Evolutionary conservation across 2,329 filamentous ascomycete genomes (phyloP).

Genomic region (Alternaria rosae): DNA sequence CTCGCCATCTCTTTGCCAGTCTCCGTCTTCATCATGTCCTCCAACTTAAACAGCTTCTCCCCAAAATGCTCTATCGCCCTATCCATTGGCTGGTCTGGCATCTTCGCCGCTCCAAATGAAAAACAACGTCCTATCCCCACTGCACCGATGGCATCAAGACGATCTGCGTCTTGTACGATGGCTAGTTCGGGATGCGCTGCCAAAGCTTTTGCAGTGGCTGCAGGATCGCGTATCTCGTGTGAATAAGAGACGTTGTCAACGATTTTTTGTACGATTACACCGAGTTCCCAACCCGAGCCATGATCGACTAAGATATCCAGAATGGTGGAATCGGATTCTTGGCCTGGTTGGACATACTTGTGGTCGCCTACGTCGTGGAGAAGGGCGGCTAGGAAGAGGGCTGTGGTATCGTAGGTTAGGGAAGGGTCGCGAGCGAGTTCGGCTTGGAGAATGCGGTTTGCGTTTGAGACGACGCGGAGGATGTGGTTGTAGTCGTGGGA

Average conservation of each 20-base stretch:
- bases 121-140: constrained; percentile 83
- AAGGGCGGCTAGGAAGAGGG: constrained; percentile 71
- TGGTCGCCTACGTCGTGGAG: constrained; percentile 84
- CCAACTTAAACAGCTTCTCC: constrained; percentile 45
- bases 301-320: constrained; percentile 62
- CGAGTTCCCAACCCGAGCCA: constrained; percentile 66
- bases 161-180: constrained; percentile 90
- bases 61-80: constrained; percentile 46
- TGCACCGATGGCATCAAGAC: constrained; percentile 88
- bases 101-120: constrained; percentile 69
- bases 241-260: constrained; percentile 81
- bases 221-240: constrained; percentile 72
- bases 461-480: constrained; percentile 76
- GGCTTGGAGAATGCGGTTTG: constrained; percentile 67
- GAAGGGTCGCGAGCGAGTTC: constrained; percentile 52
- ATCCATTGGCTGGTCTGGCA: constrained; percentile 33
- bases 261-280: constrained; percentile 72
- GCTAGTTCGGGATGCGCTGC: constrained; percentile 73
- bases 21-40: constrained; percentile 48
- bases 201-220: constrained; percentile 68
- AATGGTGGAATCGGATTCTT: constrained; percentile 67
- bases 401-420: constrained; percentile 57
- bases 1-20: constrained; percentile 31
- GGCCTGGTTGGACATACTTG: constrained; percentile 70
- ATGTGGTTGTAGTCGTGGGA: constrained; percentile 92